These are phyloP conservation scores for Paraglomus occultum DNA, from an alignment of 192 early-diverging fungal species.

Conservation along the genomic window DNA sequence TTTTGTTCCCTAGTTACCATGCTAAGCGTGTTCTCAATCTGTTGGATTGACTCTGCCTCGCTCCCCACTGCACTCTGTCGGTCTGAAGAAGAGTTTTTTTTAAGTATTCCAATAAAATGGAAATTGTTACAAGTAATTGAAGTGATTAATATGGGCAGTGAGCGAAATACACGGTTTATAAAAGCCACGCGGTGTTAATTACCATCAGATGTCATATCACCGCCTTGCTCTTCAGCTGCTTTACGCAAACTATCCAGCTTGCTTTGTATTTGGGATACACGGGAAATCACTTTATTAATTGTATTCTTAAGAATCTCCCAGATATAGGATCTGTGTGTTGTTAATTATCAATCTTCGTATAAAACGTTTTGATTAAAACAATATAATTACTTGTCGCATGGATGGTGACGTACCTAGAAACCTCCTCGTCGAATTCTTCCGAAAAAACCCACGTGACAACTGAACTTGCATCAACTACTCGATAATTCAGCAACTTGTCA, in stretches of 20 bases:
- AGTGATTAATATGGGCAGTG: neutral
- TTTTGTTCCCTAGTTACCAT: slow-evolving; percentile 76
- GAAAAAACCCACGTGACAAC: slow-evolving; percentile 81
- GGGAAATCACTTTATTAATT: slow-evolving; percentile 79
- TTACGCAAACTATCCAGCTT: slow-evolving; percentile 42
- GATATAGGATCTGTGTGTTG: slow-evolving; percentile 54
- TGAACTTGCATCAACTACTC: slow-evolving; percentile 80
- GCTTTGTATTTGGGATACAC: slow-evolving; percentile 65
- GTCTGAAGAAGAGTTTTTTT: slow-evolving; percentile 37
- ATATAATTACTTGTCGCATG: neutral
- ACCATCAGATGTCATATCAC: slow-evolving; percentile 40
- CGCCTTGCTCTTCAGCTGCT: slow-evolving; percentile 32
- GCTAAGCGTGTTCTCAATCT: slow-evolving; percentile 60
- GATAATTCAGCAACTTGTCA: slow-evolving; percentile 95
- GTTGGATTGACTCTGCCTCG: slow-evolving; percentile 28
- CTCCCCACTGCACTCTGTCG: slow-evolving; percentile 32
- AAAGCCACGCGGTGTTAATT: slow-evolving; percentile 24
- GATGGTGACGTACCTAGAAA: slow-evolving; percentile 35
- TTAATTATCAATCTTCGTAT: neutral
- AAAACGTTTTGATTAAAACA: neutral
- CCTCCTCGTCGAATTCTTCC: slow-evolving; percentile 41
- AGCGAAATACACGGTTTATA: neutral
- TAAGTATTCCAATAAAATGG: slow-evolving; percentile 17
- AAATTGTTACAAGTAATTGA: neutral
- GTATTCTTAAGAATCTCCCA: slow-evolving; percentile 90